Evolutionary conservation across 1,284 basidiomycete genomes (phyloP).

Genomic region (Porphyrellus sp.): DNA sequence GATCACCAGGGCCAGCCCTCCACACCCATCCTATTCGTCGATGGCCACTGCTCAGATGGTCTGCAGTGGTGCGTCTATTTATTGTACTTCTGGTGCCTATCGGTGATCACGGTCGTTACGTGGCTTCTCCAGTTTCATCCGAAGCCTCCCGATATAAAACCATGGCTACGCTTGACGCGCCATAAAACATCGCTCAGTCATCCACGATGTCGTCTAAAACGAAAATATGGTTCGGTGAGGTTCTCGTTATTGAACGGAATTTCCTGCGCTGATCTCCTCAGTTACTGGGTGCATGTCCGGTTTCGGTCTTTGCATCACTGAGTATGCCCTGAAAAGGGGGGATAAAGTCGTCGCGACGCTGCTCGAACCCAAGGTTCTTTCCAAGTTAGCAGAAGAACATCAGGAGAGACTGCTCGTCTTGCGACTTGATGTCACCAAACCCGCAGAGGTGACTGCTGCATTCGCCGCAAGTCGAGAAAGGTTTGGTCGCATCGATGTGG

Average conservation of each 20-base stretch:
- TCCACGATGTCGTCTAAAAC: background rate
- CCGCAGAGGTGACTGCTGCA: constrained; percentile 27
- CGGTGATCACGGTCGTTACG: too few species aligned
- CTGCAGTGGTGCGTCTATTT: too few species aligned
- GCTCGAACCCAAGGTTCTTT: constrained; percentile 29
- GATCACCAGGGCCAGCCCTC: too few species aligned
- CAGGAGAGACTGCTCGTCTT: constrained; percentile 35
- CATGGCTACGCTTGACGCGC: background rate
- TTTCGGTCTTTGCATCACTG: constrained; percentile 19
- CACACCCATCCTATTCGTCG: too few species aligned
- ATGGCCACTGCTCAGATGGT: too few species aligned
- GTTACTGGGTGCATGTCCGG: constrained; percentile 29
- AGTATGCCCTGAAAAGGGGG: constrained; percentile 29
- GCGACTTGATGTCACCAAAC: constrained; percentile 39
- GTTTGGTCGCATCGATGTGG: constrained; percentile 44
- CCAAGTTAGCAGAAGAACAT: constrained; percentile 27
- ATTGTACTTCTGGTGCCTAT: too few species aligned
- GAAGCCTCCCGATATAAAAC: background rate
- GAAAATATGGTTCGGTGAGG: constrained; percentile 26
- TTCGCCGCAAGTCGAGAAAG: constrained; percentile 31
- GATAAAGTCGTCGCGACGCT: constrained; percentile 37
- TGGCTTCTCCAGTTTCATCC: background rate
- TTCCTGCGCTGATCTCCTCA: background rate
- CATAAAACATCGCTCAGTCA: too few species aligned
- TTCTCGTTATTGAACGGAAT: background rate